Evolutionary conservation across 495 filamentous ascomycete genomes (phyloP).

Genomic region (Cercophora newfieldiana): DNA sequence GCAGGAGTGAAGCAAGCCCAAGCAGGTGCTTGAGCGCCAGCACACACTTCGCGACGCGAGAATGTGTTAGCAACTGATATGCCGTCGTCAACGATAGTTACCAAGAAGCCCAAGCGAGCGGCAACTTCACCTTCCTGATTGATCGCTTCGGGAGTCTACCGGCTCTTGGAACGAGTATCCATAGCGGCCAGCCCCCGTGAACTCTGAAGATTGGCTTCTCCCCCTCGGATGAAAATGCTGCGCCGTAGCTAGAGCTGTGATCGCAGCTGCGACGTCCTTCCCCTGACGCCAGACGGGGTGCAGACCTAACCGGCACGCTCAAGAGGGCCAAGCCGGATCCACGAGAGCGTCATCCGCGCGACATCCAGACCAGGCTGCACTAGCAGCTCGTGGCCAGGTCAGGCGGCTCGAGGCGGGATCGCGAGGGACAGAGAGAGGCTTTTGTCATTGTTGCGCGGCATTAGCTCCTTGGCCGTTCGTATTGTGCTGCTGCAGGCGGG

Average conservation of each 20-base stretch:
- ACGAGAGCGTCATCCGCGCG: background rate
- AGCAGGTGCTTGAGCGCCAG: background rate
- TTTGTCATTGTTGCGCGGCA: slow-evolving; percentile 9
- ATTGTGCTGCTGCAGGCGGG: slow-evolving; percentile 1
- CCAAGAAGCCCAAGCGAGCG: background rate
- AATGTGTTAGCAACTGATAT: background rate
- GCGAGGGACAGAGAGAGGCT: background rate
- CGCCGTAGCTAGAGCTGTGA: no score
- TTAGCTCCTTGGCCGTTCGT: slow-evolving; percentile 21
- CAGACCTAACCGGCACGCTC: background rate
- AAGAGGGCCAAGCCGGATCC: background rate
- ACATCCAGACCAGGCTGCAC: background rate
- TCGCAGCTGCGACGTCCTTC: no score
- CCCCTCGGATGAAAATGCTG: no score
- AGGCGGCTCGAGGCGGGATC: background rate
- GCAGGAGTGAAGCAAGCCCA: background rate
- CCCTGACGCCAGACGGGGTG: no score
- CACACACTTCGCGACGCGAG: background rate
- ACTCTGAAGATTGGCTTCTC: no score
- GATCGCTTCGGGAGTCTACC: no score
- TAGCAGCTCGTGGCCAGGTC: background rate
- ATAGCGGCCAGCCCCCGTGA: no score
- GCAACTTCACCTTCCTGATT: background rate
- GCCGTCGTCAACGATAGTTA: background rate
- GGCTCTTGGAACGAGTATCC: no score